phyloP scores from a whole-genome alignment of 805 yeast genomes.

The Ogataea salicorniae region DNA sequence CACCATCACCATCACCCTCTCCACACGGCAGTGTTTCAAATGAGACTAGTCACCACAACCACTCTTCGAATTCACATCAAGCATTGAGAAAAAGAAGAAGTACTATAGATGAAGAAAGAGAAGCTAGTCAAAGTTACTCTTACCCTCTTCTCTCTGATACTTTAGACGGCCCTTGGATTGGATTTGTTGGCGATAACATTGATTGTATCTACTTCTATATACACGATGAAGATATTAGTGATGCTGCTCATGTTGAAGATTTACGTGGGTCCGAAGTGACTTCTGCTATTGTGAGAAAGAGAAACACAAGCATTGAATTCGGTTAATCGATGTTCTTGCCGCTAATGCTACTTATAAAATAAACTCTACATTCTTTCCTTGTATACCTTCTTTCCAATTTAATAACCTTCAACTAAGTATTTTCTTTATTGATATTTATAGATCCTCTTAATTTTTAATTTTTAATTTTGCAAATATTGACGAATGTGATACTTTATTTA shows the following conservation, averaged over 20 bases:
- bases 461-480: too few species aligned
- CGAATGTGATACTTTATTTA: too few species aligned
- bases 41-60: background rate
- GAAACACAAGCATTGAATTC: conserved; percentile 19
- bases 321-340: conserved; percentile 6
- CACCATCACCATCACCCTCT: conserved; percentile 7
- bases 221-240: conserved; percentile 1
- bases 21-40: background rate
- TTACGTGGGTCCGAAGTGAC: conserved; percentile 7
- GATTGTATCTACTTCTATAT: conserved; percentile 33
- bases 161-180: conserved; percentile 53
- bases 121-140: conserved; percentile 43
- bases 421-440: too few species aligned
- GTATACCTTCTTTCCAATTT: background rate
- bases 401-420: too few species aligned
- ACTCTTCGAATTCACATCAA: background rate
- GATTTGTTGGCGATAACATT: conserved; percentile 48
- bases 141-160: conserved; percentile 44
- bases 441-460: too few species aligned
- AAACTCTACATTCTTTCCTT: background rate
- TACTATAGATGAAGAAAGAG: conserved; percentile 55
- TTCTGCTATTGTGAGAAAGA: conserved; percentile 17
- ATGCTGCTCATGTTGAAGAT: conserved; percentile 1
- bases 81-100: conserved; percentile 35
- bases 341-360: background rate